Evolutionary conservation across 2,329 filamentous ascomycete genomes (phyloP).

Genomic region (Colletotrichum brevisporum): DNA sequence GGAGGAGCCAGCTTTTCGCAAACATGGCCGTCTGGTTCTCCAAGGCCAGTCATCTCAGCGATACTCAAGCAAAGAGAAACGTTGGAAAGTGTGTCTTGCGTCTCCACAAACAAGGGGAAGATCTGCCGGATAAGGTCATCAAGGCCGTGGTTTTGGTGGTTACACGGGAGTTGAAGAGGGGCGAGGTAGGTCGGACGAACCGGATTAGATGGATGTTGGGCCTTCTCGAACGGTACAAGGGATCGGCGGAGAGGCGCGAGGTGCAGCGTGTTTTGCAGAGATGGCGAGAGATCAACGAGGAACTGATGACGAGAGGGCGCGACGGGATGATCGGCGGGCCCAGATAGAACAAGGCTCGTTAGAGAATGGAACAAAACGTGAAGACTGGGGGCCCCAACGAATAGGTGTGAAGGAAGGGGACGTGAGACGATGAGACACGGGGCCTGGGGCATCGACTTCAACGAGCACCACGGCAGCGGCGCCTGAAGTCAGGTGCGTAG

Average conservation of each 20-base stretch:
- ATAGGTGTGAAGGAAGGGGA: constrained; percentile 16
- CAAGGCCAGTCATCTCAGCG: constrained; percentile 44
- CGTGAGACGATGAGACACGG: constrained; percentile 29
- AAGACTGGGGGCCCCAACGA: constrained; percentile 10
- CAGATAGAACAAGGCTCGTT: neutral
- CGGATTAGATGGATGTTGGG: constrained; percentile 50
- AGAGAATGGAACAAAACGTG: constrained; percentile 24
- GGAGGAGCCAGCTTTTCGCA: constrained; percentile 49
- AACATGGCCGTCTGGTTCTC: constrained; percentile 50
- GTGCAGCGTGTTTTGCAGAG: constrained; percentile 32
- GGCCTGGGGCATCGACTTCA: constrained; percentile 13
- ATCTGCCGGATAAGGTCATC: constrained; percentile 46
- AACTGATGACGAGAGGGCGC: neutral
- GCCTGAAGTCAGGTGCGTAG: constrained; percentile 5
- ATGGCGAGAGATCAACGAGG: constrained; percentile 43
- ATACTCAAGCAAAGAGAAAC: constrained; percentile 10
- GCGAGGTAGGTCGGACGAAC: constrained; percentile 49
- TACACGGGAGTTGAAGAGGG: constrained; percentile 51
- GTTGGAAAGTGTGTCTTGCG: constrained; percentile 29
- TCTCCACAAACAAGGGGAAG: constrained; percentile 21
- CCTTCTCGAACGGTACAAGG: constrained; percentile 43
- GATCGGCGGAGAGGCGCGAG: constrained; percentile 40
- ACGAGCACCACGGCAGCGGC: constrained; percentile 6
- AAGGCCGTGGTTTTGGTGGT: constrained; percentile 46
- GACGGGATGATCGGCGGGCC: neutral